phyloP scores from a whole-genome alignment of 257 asterid genomes.

The Penstemon barbatus region DNA sequence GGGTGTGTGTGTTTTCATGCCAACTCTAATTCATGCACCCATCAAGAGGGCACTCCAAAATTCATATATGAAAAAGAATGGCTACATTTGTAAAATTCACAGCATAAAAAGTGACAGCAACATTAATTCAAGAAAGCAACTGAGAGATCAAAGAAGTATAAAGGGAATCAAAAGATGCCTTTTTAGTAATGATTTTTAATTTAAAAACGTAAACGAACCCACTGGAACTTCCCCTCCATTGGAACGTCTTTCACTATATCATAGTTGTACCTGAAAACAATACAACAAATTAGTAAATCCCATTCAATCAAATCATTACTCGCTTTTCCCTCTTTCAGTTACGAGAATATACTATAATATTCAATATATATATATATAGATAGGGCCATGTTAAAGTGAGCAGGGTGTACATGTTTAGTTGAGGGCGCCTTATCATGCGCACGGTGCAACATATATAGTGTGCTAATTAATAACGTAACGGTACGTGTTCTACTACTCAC shows the following conservation, averaged over 20 bases:
- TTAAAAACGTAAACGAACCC: constrained; percentile 66
- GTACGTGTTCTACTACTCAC: constrained; percentile 41
- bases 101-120: constrained; percentile 28
- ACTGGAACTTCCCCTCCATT: constrained; percentile 77
- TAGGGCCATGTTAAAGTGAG: no score
- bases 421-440: constrained; percentile 37
- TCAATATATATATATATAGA: neutral
- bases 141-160: no score
- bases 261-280: constrained; percentile 73
- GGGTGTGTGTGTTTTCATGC: constrained; percentile 21
- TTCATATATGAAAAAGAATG: constrained; percentile 7
- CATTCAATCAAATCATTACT: constrained; percentile 39
- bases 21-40: neutral
- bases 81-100: constrained; percentile 3
- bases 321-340: constrained; percentile 33
- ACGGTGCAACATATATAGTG: constrained; percentile 11
- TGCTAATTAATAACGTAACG: no score
- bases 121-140: constrained; percentile 24
- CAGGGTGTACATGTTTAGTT: constrained; percentile 32
- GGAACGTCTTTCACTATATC: constrained; percentile 77
- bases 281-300: constrained; percentile 13
- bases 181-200: constrained; percentile 32
- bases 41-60: neutral
- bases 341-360: constrained; percentile 35
- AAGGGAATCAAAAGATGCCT: no score